These are phyloP conservation scores for carrot (Daucus carota) DNA, from an alignment of 129 eudicot genomes.

Conservation along the genomic window DNA sequence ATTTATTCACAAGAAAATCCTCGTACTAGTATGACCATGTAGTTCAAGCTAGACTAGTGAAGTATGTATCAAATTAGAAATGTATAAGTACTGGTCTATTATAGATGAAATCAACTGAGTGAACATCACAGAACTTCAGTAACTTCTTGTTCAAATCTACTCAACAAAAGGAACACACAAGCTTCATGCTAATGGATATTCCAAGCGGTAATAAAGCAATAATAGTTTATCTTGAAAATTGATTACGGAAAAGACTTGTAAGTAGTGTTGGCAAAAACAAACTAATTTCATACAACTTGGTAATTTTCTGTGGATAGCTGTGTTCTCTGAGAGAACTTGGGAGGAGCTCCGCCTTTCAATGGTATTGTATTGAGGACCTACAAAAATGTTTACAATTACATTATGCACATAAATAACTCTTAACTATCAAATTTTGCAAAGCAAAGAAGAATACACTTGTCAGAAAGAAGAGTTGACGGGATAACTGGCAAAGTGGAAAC, in stretches of 20 bases:
- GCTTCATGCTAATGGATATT: background rate
- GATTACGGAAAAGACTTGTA: background rate
- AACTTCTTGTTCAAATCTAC: conserved; percentile 6
- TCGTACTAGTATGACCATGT: background rate
- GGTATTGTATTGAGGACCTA: conserved; percentile 74
- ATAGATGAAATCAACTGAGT: background rate
- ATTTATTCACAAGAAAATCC: background rate
- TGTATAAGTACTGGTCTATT: background rate
- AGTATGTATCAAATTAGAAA: background rate
- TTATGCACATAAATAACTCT: background rate
- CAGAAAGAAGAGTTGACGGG: background rate
- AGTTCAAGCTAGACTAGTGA: background rate
- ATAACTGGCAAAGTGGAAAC: background rate
- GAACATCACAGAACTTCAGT: background rate
- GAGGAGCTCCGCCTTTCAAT: conserved; percentile 67
- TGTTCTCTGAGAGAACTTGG: conserved; percentile 75
- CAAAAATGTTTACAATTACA: background rate
- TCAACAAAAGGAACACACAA: background rate
- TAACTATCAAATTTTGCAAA: background rate
- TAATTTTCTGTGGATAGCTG: conserved; percentile 63
- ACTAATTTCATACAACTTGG: conserved; percentile 58
- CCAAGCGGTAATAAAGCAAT: background rate
- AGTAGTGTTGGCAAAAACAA: background rate
- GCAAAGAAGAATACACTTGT: background rate
- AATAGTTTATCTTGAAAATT: background rate